A percentile compares a stretch with the other conserved stretches of the same genome.
Conservation (phyloP, 805 yeast genomes). For the Wickerhamiella sergipiensis region DNA sequence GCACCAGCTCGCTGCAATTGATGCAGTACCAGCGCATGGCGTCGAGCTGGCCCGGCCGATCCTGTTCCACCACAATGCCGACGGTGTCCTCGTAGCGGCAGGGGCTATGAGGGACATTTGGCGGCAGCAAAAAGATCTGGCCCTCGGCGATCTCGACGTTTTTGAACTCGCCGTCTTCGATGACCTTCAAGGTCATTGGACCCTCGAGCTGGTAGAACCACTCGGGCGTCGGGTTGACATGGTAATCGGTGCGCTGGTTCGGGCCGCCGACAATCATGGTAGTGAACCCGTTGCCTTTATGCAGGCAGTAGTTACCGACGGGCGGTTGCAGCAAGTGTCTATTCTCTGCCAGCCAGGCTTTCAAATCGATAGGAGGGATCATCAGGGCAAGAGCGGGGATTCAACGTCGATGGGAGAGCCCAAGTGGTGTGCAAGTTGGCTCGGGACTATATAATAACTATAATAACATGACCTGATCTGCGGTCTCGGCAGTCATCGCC, state of each 20-base stretch:
- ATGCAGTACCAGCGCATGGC: conserved; percentile 80
- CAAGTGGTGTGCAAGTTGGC: too few relatives aligned
- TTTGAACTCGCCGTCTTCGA: conserved; percentile 60
- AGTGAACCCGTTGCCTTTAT: conserved; percentile 72
- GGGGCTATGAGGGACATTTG: conserved; percentile 79
- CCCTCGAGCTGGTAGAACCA: conserved; percentile 86
- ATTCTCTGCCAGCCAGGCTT: conserved; percentile 71
- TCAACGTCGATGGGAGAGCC: too few relatives aligned
- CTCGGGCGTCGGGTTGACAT: conserved; percentile 87
- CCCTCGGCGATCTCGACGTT: conserved; percentile 72
- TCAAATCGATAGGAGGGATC: conserved; percentile 52
- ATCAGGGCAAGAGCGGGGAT: too few relatives aligned
- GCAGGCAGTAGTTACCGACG: conserved; percentile 80
- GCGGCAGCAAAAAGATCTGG: conserved; percentile 77
- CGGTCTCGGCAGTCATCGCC: not conserved
- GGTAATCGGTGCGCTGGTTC: conserved; percentile 85
- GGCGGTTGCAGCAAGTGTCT: conserved; percentile 73
- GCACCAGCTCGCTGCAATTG: conserved; percentile 48
- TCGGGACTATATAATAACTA: not conserved
- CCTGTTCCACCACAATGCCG: conserved; percentile 87
- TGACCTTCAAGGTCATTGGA: conserved; percentile 69
- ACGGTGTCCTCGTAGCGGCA: conserved; percentile 74
- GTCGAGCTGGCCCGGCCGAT: conserved; percentile 66
- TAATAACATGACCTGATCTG: not conserved
- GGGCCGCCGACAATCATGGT: conserved; percentile 97